A percentile compares a stretch with the other conserved stretches of the same genome.
Evolutionary conservation across 1,284 basidiomycete genomes (phyloP).

Genomic region (Melampsora americana): DNA sequence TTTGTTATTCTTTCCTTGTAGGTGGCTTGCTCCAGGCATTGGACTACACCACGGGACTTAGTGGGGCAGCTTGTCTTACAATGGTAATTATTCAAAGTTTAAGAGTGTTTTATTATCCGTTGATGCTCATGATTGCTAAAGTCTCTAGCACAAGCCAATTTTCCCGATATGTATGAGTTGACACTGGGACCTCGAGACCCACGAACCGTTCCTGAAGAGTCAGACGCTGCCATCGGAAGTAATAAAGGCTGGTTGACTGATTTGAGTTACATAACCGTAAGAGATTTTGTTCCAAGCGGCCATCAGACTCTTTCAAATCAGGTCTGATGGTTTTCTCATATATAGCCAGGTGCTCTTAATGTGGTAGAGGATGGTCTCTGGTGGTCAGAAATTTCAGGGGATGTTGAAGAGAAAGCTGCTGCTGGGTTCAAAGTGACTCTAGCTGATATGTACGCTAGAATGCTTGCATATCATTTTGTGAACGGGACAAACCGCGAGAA

Average conservation of each 20-base stretch:
- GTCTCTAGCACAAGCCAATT: constrained; percentile 27
- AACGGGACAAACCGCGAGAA: constrained; percentile 18
- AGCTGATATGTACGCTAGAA: constrained; percentile 14
- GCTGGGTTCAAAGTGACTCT: constrained; percentile 21
- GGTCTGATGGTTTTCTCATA: too few relatives aligned
- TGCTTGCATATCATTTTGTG: constrained; percentile 21
- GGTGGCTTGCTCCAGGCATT: constrained; percentile 20
- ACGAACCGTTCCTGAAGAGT: neutral
- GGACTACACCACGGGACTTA: constrained; percentile 23
- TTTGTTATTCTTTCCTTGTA: too few relatives aligned
- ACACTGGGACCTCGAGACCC: neutral
- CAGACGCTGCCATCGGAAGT: neutral
- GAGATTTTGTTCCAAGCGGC: neutral
- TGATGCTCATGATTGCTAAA: neutral
- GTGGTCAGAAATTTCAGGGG: constrained; percentile 3
- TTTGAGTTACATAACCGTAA: constrained; percentile 20
- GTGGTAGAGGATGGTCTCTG: neutral
- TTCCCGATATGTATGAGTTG: constrained; percentile 17
- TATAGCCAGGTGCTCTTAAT: neutral
- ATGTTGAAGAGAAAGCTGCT: constrained; percentile 16
- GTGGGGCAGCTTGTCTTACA: constrained; percentile 20
- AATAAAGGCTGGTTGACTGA: constrained; percentile 27
- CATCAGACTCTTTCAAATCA: too few relatives aligned
- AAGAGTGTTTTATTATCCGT: neutral
- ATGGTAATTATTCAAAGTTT: neutral